Conservation (phyloP, 108 stramenopile species). For the Cyclotella atomus region DNA sequence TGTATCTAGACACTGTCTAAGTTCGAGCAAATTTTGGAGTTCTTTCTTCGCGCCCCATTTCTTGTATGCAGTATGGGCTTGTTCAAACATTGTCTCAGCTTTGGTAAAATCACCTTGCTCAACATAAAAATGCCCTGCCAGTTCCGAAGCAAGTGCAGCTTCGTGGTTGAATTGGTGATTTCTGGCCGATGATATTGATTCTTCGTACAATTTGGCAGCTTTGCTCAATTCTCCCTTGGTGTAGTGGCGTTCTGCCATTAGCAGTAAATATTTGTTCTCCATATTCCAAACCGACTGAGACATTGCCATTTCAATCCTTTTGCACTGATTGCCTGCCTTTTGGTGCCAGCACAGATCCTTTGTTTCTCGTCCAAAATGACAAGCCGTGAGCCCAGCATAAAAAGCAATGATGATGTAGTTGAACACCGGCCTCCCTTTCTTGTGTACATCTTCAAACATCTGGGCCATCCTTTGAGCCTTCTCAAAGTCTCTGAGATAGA, state of each 20-base stretch:
- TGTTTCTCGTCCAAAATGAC: neutral
- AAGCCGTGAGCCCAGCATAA: conserved; percentile 4
- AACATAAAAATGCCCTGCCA: conserved; percentile 20
- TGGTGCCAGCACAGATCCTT: neutral
- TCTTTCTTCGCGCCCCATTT: conserved; percentile 32
- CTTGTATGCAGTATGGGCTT: conserved; percentile 8
- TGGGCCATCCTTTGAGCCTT: conserved; percentile 1
- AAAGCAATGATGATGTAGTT: neutral
- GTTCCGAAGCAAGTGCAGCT: conserved; percentile 17
- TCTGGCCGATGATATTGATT: conserved; percentile 13
- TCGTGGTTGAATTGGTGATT: conserved; percentile 21
- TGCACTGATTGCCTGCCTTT: neutral
- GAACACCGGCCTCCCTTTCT: neutral
- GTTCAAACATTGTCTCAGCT: neutral
- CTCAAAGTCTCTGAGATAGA: neutral
- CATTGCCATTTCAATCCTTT: neutral
- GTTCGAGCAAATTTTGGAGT: neutral
- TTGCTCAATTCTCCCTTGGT: neutral
- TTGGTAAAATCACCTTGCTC: conserved; percentile 4
- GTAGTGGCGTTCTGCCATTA: conserved; percentile 1
- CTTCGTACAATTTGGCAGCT: conserved; percentile 8
- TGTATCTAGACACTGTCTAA: too few relatives aligned
- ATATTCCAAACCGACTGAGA: conserved; percentile 7
- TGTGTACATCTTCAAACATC: neutral
- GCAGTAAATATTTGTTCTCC: conserved; percentile 4